These are phyloP conservation scores for Hanseniaspora singularis DNA, from an alignment of 805 yeast species.

Conservation along the genomic window DNA sequence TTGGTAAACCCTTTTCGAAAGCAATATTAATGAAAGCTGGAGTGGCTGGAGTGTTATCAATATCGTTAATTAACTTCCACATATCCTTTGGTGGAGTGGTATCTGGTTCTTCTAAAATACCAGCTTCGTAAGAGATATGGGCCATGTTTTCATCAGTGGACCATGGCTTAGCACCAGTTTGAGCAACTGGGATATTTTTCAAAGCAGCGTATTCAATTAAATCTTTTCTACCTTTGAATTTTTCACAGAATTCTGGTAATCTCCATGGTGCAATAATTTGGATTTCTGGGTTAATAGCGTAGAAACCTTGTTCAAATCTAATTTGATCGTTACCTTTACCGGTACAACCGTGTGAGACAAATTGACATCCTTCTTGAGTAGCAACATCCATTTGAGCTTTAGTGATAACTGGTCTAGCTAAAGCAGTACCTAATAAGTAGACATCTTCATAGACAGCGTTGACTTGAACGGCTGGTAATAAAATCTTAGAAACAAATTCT, in stretches of 20 bases:
- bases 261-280: slow-evolving; percentile 99
- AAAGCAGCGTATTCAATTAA: slow-evolving; percentile 84
- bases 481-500: slow-evolving; percentile 83
- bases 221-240: slow-evolving; percentile 97
- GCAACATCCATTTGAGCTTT: slow-evolving; percentile 97
- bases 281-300: slow-evolving; percentile 96
- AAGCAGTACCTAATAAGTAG: slow-evolving; percentile 88
- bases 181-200: slow-evolving; percentile 87
- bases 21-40: slow-evolving; percentile 82
- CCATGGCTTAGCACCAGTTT: slow-evolving; percentile 99
- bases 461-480: slow-evolving; percentile 92
- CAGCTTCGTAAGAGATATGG: slow-evolving; percentile 98
- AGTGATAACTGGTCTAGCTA: slow-evolving; percentile 98
- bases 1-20: slow-evolving; percentile 80
- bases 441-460: slow-evolving; percentile 98
- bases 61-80: slow-evolving; percentile 98
- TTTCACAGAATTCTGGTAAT: slow-evolving; percentile 83
- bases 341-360: slow-evolving; percentile 98
- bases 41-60: slow-evolving; percentile 81
- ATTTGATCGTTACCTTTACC: slow-evolving; percentile 99
- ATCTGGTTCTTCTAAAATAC: slow-evolving; percentile 97
- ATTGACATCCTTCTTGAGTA: slow-evolving; percentile 93
- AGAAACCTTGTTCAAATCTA: slow-evolving; percentile 91
- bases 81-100: slow-evolving; percentile 98
- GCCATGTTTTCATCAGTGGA: slow-evolving; percentile 99